Conservation (phyloP, 306 rosid species). For the Argentina anserina region DNA sequence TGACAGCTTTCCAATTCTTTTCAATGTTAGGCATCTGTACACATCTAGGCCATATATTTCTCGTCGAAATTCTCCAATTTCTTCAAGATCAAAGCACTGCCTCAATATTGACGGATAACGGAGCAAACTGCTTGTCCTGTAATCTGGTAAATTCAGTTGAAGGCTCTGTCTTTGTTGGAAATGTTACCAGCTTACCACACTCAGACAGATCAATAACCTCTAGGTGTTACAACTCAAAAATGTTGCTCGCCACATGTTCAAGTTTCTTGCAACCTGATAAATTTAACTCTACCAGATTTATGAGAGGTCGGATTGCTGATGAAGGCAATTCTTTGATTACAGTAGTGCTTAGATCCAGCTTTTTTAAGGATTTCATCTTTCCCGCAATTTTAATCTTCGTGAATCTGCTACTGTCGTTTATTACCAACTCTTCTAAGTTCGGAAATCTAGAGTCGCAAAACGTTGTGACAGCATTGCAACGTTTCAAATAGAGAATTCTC, state of each 20-base stretch:
- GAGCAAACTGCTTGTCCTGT: not conserved
- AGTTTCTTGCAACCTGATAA: not conserved
- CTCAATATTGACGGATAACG: not conserved
- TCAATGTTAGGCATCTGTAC: fast-evolving
- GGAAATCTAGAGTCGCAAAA: not conserved
- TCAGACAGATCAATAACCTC: not conserved
- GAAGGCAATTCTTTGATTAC: not conserved
- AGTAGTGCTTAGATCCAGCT: not conserved
- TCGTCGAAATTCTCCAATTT: not conserved
- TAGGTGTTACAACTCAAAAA: not conserved
- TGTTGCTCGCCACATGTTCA: not conserved
- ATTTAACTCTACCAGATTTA: not conserved
- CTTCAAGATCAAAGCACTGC: not conserved
- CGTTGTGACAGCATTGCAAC: not conserved
- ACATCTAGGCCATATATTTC: not conserved
- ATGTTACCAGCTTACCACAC: not conserved
- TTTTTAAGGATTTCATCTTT: not conserved
- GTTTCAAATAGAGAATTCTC: not conserved
- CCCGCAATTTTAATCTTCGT: not conserved
- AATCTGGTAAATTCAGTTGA: not conserved
- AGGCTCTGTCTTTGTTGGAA: not conserved
- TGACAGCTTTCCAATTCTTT: not conserved
- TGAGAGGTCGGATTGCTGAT: not conserved
- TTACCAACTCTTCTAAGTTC: not conserved
- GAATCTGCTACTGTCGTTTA: not conserved